Conservation (phyloP, 202 grass and related monocot species). For the Eragrostis tef region DNA sequence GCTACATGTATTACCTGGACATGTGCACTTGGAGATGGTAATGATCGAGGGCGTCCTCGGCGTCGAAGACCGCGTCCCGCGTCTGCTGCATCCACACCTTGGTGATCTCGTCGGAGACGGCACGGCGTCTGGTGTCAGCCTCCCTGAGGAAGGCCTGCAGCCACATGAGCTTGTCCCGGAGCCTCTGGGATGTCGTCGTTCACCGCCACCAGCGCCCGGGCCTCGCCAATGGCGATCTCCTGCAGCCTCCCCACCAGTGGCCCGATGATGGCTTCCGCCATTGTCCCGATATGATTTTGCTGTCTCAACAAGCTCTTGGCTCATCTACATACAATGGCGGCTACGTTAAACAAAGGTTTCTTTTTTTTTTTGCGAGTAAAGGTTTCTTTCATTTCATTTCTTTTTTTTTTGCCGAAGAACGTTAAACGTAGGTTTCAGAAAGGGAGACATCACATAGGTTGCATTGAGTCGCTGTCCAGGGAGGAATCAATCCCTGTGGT, state of each 20-base stretch:
- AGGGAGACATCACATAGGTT: too few species aligned
- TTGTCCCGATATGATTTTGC: background rate
- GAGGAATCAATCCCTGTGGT: background rate
- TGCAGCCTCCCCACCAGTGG: slow-evolving; percentile 43
- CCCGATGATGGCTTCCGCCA: slow-evolving; percentile 46
- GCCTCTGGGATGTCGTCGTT: slow-evolving; percentile 29
- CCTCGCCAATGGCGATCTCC: slow-evolving; percentile 47
- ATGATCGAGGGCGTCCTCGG: slow-evolving; percentile 56
- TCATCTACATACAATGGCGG: background rate
- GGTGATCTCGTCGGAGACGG: slow-evolving; percentile 4
- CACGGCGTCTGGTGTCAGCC: slow-evolving; percentile 43
- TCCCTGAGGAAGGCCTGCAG: slow-evolving; percentile 56
- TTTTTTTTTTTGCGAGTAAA: too few species aligned
- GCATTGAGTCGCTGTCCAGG: background rate
- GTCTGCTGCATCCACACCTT: slow-evolving; percentile 47
- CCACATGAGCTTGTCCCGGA: slow-evolving; percentile 61
- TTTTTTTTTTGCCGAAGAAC: too few species aligned
- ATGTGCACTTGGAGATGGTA: slow-evolving; percentile 20
- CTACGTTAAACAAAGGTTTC: background rate
- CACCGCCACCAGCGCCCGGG: slow-evolving; percentile 31
- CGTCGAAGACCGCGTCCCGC: slow-evolving; percentile 42
- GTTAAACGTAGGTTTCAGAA: background rate
- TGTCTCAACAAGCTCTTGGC: background rate
- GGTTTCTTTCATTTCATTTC: too few species aligned
- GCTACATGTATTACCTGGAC: background rate